Conservation (phyloP, 768 basidiomycete genomes). For the Mycena amicta region DNA sequence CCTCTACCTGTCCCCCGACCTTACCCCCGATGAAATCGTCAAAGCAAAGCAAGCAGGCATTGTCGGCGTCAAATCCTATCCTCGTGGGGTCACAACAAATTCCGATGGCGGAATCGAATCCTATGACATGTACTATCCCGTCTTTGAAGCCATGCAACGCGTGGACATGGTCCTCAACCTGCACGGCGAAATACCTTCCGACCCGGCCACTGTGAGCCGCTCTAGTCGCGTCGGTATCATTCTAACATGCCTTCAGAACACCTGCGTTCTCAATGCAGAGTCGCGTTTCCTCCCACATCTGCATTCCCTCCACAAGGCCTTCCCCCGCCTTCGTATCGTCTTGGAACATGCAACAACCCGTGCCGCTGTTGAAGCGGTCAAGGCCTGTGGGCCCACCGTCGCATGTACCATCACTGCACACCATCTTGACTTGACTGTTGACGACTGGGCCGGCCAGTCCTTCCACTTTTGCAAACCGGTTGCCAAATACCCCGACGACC, state of each 20-base stretch:
- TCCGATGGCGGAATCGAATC: constrained; percentile 96
- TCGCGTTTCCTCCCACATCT: constrained; percentile 87
- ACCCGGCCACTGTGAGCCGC: constrained; percentile 39
- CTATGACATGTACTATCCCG: constrained; percentile 89
- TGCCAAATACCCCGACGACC: constrained; percentile 93
- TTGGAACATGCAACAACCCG: constrained; percentile 96
- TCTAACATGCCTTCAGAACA: constrained; percentile 55
- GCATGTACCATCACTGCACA: constrained; percentile 98
- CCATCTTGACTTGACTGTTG: constrained; percentile 90
- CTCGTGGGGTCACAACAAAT: constrained; percentile 96
- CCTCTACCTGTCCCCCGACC: constrained; percentile 87
- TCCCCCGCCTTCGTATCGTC: constrained; percentile 91
- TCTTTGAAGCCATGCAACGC: constrained; percentile 93
- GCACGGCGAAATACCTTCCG: constrained; percentile 97
- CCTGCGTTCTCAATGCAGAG: constrained; percentile 93
- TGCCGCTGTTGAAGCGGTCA: constrained; percentile 86
- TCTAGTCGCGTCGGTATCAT: constrained; percentile 23
- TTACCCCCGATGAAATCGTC: constrained; percentile 88
- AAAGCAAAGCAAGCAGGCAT: constrained; percentile 88
- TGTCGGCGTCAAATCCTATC: constrained; percentile 94
- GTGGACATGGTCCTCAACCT: constrained; percentile 94
- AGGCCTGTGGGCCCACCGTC: constrained; percentile 76
- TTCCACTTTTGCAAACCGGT: constrained; percentile 98
- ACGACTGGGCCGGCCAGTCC: constrained; percentile 95
- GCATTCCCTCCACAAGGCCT: constrained; percentile 73